These are phyloP conservation scores for Penicillium silybi DNA, from an alignment of 495 filamentous ascomycete species.

Conservation along the genomic window DNA sequence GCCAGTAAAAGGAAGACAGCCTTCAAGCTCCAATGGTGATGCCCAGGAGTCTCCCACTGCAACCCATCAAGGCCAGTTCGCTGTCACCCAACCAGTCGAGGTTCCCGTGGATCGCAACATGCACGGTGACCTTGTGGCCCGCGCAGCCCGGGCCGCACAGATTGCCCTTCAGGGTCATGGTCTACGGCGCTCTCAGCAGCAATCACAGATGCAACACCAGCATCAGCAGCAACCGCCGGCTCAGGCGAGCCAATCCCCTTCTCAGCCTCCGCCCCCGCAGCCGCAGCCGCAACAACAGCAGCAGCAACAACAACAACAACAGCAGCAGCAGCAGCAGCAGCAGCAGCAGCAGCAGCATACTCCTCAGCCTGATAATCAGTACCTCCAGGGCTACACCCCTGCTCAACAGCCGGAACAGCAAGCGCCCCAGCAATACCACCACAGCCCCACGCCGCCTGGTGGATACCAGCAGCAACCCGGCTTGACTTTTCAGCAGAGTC, in stretches of 20 bases:
- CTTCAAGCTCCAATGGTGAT: slow-evolving; percentile 41
- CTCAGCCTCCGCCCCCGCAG: slow-evolving; percentile 28
- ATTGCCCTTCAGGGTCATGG: slow-evolving; percentile 50
- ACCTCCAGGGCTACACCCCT: slow-evolving; percentile 27
- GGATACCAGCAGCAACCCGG: slow-evolving; percentile 36
- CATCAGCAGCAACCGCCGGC: slow-evolving; percentile 23
- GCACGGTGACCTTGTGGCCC: slow-evolving; percentile 50
- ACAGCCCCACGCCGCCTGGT: slow-evolving; percentile 36
- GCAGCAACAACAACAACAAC: slow-evolving; percentile 10
- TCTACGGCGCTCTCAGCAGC: slow-evolving; percentile 42
- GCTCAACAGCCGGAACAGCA: slow-evolving; percentile 19
- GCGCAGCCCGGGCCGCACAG: slow-evolving; percentile 51
- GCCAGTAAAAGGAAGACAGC: slow-evolving; percentile 38
- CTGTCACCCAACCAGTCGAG: slow-evolving; percentile 40
- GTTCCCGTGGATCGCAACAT: slow-evolving; percentile 42
- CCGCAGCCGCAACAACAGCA: slow-evolving; percentile 31
- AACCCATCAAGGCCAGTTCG: slow-evolving; percentile 45
- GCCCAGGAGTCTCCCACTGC: slow-evolving; percentile 35
- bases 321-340: slow-evolving; percentile 12
- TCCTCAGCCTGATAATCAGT: slow-evolving; percentile 28
- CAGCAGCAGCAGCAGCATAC: slow-evolving; percentile 21
- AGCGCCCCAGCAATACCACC: slow-evolving; percentile 35
- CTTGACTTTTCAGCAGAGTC: slow-evolving; percentile 41
- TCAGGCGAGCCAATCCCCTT: slow-evolving; percentile 21
- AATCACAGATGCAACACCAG: slow-evolving; percentile 32